These are phyloP conservation scores for Scutellaria galericulata DNA, from an alignment of 257 asterid species.

Conservation along the genomic window DNA sequence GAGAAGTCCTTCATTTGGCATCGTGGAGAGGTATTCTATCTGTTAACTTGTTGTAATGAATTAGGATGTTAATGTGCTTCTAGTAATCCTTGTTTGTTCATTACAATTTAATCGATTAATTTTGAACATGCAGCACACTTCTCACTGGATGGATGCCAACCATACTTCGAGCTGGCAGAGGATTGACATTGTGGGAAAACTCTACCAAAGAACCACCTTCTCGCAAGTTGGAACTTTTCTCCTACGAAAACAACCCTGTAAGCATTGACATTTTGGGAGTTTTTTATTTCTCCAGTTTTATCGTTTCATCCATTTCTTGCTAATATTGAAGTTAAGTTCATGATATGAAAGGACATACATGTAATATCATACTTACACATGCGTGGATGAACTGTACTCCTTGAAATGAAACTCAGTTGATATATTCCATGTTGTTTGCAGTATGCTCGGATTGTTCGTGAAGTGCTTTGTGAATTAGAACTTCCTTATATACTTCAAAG, in stretches of 20 bases:
- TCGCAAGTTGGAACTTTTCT: constrained; percentile 68
- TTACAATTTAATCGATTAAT: constrained; percentile 2
- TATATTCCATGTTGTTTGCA: constrained; percentile 25
- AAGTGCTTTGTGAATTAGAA: constrained; percentile 81
- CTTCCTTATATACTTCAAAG: constrained; percentile 70
- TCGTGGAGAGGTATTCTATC: constrained; percentile 65
- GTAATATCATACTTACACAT: not conserved
- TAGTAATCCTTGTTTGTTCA: not conserved
- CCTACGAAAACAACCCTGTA: constrained; percentile 78
- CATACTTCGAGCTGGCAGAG: constrained; percentile 84
- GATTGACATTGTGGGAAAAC: constrained; percentile 77
- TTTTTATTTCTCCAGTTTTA: not conserved
- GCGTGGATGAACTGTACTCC: not conserved
- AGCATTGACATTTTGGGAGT: constrained; percentile 31
- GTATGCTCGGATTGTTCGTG: constrained; percentile 82
- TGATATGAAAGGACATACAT: no score
- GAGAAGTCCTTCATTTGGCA: constrained; percentile 63
- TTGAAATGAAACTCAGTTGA: not conserved
- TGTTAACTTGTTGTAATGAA: not conserved
- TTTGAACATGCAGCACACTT: constrained; percentile 60
- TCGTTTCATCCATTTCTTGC: not conserved
- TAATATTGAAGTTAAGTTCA: no score
- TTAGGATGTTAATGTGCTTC: not conserved
- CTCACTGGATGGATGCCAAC: constrained; percentile 93
- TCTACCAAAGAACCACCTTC: constrained; percentile 61